Base-by-base conservation (phyloP, 2,329 filamentous ascomycete genomes). In the Neonectria punicea region DNA sequence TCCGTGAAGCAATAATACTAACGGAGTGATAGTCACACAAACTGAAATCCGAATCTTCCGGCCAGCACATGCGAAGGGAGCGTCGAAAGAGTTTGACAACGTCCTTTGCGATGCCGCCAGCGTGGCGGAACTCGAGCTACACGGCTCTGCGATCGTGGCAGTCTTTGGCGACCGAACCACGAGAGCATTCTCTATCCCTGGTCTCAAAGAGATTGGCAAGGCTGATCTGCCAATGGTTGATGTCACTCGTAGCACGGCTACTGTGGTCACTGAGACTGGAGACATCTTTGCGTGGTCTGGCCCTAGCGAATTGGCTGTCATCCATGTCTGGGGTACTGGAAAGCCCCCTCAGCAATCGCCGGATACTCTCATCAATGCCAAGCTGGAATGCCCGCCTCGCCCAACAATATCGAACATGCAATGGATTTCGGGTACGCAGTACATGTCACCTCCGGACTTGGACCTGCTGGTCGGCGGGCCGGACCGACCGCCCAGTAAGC, bases 401-500 rank as follows among this genome's bases (percentile, higher is more conserved):
- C 96, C 96, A 1, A 97, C 94, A 0, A 99, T 99, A 65, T 97
- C 93, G 20, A 97, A 97, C 74, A 80, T 99, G 41, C 94, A 98
- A 80, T 99, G 96, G 96, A 93, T 99, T 57, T 92, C 94, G 0
- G 96, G 96, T 4, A 98, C 95, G 1, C 95, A 98, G 79, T 92
- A 97, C 73, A 87, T 99, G 50, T 93, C 93, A 1, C 91, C 93
- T 0, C 85, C 90, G 2, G 96, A 99, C 74, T 89, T 99, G 74
- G 96, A 98, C 75, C 81, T 97, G 2, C 83, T 99, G 2, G 96
- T 99, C 65, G 93, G 95, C 55, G 95, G 95, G 0, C 90, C 94
- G 2, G 92, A 96, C 74, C 88, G 96, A 3, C 96, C 95, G 3
- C 91, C 93, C 1, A 96, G 92, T 65, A 97, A 97, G 80, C 89